These are phyloP conservation scores for Daldinia sp. DNA, from an alignment of 2,329 filamentous ascomycete species.

Conservation along the genomic window DNA sequence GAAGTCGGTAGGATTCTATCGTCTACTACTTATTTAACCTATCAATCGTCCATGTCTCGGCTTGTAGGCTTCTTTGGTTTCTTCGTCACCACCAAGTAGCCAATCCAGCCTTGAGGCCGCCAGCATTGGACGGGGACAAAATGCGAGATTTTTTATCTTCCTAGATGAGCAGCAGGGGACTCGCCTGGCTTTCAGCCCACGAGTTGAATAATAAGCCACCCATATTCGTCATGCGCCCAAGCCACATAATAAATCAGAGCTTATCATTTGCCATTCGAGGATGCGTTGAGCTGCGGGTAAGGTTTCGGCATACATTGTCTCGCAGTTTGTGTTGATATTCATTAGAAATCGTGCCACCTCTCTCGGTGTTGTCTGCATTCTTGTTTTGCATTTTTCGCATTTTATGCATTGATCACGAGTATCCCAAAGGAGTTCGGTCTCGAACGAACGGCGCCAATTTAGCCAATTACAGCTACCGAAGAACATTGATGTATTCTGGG, in stretches of 20 bases:
- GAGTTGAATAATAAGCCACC: not conserved
- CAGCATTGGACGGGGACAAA: not conserved
- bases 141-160: not conserved
- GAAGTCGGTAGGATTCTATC: constrained; percentile 8
- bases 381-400: too few relatives aligned
- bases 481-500: constrained; percentile 24
- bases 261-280: not conserved
- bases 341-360: not conserved
- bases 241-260: not conserved
- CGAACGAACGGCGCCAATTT: constrained; percentile 23
- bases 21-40: too few relatives aligned
- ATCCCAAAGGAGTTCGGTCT: not conserved
- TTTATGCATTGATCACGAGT: not conserved
- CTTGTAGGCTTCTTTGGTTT: not conserved
- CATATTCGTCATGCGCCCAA: not conserved
- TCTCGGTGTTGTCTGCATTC: not conserved
- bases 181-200: not conserved
- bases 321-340: not conserved
- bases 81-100: not conserved
- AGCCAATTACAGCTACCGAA: constrained; percentile 23
- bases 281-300: not conserved
- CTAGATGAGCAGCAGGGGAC: not conserved
- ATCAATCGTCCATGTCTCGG: too few relatives aligned
- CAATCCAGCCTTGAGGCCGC: constrained; percentile 12
- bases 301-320: not conserved